Percentiles rank a stretch among this genome's conserved stretches.
phyloP scores from a whole-genome alignment of 2,329 filamentous ascomycete species.

The Cryphonectria carpinicola region DNA sequence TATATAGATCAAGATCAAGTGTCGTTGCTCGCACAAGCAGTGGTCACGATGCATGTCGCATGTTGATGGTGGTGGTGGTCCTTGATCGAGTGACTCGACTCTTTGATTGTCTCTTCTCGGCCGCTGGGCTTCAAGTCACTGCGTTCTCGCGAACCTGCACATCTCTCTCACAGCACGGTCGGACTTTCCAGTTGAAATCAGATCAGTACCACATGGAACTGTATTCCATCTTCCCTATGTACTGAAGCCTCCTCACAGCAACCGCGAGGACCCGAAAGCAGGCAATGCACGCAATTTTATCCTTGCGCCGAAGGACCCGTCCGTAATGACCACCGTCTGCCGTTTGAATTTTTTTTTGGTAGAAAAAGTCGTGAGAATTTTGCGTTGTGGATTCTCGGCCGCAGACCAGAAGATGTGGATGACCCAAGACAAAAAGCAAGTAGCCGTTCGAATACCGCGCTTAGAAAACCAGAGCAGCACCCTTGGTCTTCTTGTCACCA shows the following conservation, averaged over 20 bases:
- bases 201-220: constrained; percentile 27
- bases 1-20: not conserved
- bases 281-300: constrained; percentile 30
- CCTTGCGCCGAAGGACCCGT: constrained; percentile 30
- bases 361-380: constrained; percentile 28
- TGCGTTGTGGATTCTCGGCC: constrained; percentile 27
- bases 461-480: constrained; percentile 99
- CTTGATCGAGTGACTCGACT: constrained; percentile 19
- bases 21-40: not conserved
- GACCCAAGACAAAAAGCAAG: constrained; percentile 26
- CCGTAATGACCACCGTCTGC: constrained; percentile 30
- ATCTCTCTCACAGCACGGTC: constrained; percentile 21
- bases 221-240: constrained; percentile 29
- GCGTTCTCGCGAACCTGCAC: constrained; percentile 17
- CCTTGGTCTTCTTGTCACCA: constrained; percentile 99
- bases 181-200: constrained; percentile 18
- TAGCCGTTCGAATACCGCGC: constrained; percentile 41
- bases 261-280: constrained; percentile 30
- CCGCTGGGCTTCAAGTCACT: constrained; percentile 17
- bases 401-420: constrained; percentile 29
- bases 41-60: not conserved
- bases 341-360: constrained; percentile 20
- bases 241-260: constrained; percentile 28
- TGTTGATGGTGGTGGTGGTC: not conserved
- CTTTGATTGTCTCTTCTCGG: constrained; percentile 22